Conservation (phyloP, 2,329 filamentous ascomycete genomes). For the Epichloe coenophiala region DNA sequence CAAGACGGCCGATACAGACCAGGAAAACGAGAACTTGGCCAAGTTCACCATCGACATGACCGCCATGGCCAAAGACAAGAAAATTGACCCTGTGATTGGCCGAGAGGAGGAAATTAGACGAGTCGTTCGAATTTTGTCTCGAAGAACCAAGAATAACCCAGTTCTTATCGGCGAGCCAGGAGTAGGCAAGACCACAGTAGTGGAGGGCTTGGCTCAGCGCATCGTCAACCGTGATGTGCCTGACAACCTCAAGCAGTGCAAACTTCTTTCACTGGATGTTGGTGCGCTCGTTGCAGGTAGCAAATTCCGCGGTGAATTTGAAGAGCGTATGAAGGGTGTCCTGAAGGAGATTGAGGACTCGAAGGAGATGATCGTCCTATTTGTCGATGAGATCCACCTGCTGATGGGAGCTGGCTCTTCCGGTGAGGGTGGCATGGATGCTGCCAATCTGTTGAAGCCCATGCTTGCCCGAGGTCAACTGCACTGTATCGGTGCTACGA, state of each 20-base stretch:
- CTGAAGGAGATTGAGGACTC: constrained; percentile 91
- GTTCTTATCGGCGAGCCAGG: constrained; percentile 95
- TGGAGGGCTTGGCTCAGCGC: constrained; percentile 86
- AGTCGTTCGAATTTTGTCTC: constrained; percentile 80
- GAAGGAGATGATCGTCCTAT: constrained; percentile 93
- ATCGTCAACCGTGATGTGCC: constrained; percentile 96
- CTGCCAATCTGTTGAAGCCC: constrained; percentile 91
- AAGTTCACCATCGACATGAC: constrained; percentile 99
- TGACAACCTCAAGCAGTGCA: constrained; percentile 87
- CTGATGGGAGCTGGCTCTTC: constrained; percentile 94
- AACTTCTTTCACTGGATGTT: constrained; percentile 86
- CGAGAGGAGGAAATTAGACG: constrained; percentile 90
- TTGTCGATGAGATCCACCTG: constrained; percentile 96
- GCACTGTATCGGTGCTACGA: constrained; percentile 96
- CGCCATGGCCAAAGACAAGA: constrained; percentile 86
- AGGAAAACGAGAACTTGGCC: constrained; percentile 87
- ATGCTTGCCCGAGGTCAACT: constrained; percentile 95
- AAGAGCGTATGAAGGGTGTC: constrained; percentile 98
- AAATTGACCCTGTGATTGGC: constrained; percentile 94
- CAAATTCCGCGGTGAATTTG: constrained; percentile 97
- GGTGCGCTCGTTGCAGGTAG: constrained; percentile 90
- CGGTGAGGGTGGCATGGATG: constrained; percentile 96
- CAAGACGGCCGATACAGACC: constrained; percentile 85
- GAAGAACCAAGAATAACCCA: constrained; percentile 96
- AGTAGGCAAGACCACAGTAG: constrained; percentile 96